Base-by-base conservation (phyloP, 164 flowering plant species). In the Berberis thunbergii region DNA sequence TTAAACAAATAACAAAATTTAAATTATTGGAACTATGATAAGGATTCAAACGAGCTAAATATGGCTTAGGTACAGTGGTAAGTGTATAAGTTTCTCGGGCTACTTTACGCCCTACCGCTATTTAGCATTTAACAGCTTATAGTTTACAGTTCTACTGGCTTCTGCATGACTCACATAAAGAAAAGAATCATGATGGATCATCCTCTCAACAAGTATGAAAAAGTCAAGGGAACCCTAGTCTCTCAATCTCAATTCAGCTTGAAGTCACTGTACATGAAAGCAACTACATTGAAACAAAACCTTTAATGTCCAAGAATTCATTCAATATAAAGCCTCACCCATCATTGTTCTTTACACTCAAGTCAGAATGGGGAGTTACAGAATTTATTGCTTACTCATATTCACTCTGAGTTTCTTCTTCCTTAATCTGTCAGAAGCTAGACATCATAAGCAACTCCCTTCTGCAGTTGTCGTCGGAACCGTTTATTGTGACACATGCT, bases 401-500 rank as follows among this genome's bases (percentile, higher is more conserved):
- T 3, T 80, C 46, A 7, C 75, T 56, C 66, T 81, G 42, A 50
- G 67, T 66, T 66, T 73, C 58, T 54, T 76, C 67, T 62, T 72
- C 55, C 60, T 43, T 55, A 53, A 42, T 46, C 69, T 45, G 13
- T 64, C 83, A 62, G 82, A 79, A 49, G 87, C 79, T 49, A 66
- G 49, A 26, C 76, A 74, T 68, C 71, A 62, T 45, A 73, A 70
- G 73, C 70, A 8, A 67, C 76, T 60, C 68, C 75, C 79, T 60
- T 72, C 90, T 74, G 96, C 85, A 10, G 77, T 81, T 62, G 80
- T 87, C 40, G 84, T 83, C 43, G 96, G 98, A 26, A 82, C 88
- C 38, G 95, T 89, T 49, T 85, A 70, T 70, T 89, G 98, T 68
- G 92, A 89, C 69, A 83, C 95, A 44, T 91, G 98, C 63, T 86